Percentiles rank a stretch among this genome's conserved stretches.
Evolutionary conservation across 495 filamentous ascomycete genomes (phyloP).

Genomic region (Penicillium taxi): DNA sequence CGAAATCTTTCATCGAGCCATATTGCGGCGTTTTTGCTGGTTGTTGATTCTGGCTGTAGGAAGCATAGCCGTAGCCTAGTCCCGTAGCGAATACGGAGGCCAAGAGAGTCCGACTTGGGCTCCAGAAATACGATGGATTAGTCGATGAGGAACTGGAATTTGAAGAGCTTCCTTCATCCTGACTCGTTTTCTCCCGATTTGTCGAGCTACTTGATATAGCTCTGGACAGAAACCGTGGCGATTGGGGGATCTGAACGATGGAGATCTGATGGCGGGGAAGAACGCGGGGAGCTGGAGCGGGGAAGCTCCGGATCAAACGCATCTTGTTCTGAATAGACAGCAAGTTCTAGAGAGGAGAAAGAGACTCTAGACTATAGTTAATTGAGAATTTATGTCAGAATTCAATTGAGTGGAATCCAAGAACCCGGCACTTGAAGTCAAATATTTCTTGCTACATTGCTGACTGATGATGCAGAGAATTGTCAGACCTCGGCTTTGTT

Average conservation of each 20-base stretch:
- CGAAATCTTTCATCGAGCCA: conserved; percentile 34
- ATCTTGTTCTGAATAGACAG: too few relatives aligned
- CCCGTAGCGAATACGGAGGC: conserved; percentile 30
- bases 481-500: too few relatives aligned
- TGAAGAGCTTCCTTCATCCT: conserved; percentile 6
- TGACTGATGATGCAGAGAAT: too few relatives aligned
- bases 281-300: conserved; percentile 25
- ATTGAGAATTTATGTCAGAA: too few relatives aligned
- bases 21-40: conserved; percentile 24
- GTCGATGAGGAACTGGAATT: conserved; percentile 13
- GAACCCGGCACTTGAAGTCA: too few relatives aligned
- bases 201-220: conserved; percentile 15
- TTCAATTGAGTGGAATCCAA: too few relatives aligned
- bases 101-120: conserved; percentile 22
- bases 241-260: conserved; percentile 12
- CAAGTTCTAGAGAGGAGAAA: too few relatives aligned
- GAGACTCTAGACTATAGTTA: too few relatives aligned
- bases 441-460: too few relatives aligned
- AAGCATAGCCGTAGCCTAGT: conserved; percentile 30
- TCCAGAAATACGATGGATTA: conserved; percentile 23
- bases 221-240: conserved; percentile 6
- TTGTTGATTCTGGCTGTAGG: conserved; percentile 11
- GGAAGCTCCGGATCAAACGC: conserved; percentile 26
- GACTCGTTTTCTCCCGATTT: conserved; percentile 1
- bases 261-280: conserved; percentile 12